These are phyloP conservation scores for Gossypium gossypioides DNA, from an alignment of 441 rosid species.

Conservation along the genomic window DNA sequence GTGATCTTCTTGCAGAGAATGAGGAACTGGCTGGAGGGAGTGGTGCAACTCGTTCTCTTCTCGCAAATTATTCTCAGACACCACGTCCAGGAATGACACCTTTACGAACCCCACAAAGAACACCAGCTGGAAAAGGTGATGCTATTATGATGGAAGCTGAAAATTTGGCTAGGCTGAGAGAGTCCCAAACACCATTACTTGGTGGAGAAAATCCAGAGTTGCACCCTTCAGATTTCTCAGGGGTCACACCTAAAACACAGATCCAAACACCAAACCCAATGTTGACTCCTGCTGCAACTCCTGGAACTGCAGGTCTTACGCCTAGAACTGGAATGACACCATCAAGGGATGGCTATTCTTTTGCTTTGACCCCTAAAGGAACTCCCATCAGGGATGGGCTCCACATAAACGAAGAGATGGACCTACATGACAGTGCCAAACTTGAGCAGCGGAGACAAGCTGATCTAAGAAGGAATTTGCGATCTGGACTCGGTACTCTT, in stretches of 20 bases:
- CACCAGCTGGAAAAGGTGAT: slow-evolving; percentile 95
- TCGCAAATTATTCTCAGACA: slow-evolving; percentile 85
- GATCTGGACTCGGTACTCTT: slow-evolving; percentile 59
- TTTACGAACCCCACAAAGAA: slow-evolving; percentile 81
- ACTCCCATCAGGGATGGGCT: slow-evolving; percentile 96
- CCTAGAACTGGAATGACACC: slow-evolving; percentile 92
- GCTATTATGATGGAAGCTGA: slow-evolving; percentile 99
- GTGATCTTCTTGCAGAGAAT: slow-evolving; percentile 67
- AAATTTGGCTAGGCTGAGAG: slow-evolving; percentile 84
- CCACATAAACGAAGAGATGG: slow-evolving; percentile 86
- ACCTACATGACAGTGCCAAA: slow-evolving; percentile 61
- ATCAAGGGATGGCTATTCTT: slow-evolving; percentile 68
- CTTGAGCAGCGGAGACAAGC: slow-evolving; percentile 70
- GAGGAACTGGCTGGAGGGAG: slow-evolving; percentile 85
- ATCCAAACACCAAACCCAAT: slow-evolving; percentile 87
- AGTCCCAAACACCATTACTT: slow-evolving; percentile 93
- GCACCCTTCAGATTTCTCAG: slow-evolving; percentile 98
- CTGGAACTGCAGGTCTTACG: slow-evolving; percentile 67
- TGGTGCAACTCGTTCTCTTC: slow-evolving; percentile 88
- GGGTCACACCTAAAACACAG: slow-evolving; percentile 88
- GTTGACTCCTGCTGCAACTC: slow-evolving; percentile 82
- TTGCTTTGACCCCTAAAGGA: slow-evolving; percentile 77
- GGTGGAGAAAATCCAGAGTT: slow-evolving; percentile 97
- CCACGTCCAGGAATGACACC: slow-evolving; percentile 87
- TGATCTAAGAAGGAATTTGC: slow-evolving; percentile 69